These are phyloP conservation scores for Ganoderma sp. DNA, from an alignment of 1,284 basidiomycete genomes.

Conservation along the genomic window DNA sequence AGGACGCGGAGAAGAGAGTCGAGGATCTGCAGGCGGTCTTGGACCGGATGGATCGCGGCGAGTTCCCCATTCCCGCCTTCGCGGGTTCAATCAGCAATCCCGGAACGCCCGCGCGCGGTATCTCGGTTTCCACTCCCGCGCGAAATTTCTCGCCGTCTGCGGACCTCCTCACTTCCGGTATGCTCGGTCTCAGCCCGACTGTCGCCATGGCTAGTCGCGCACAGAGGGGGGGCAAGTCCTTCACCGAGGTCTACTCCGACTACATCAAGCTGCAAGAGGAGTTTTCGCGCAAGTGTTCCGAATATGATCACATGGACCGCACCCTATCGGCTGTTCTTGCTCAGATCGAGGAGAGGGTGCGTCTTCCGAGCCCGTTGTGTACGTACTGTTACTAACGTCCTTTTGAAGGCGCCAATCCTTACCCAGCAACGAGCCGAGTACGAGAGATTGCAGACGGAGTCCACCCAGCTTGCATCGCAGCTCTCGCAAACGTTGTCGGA, in stretches of 20 bases:
- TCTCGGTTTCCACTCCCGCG: conserved; percentile 49
- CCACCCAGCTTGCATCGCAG: conserved; percentile 80
- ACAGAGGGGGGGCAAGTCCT: conserved; percentile 82
- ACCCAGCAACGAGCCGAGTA: conserved; percentile 88
- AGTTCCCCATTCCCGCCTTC: conserved; percentile 62
- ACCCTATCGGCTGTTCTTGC: conserved; percentile 75
- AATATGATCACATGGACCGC: conserved; percentile 83
- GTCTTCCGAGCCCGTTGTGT: conserved; percentile 36
- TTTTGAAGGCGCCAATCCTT: conserved; percentile 79
- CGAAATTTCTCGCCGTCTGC: conserved; percentile 46
- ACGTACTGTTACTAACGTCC: conserved; percentile 1
- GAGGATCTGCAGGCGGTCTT: conserved; percentile 69
- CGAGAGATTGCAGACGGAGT: conserved; percentile 78
- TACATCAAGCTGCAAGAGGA: conserved; percentile 87
- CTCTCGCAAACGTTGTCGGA: conserved; percentile 75
- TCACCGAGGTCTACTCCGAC: conserved; percentile 91
- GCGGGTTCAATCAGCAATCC: conserved; percentile 35
- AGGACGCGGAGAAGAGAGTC: conserved; percentile 64
- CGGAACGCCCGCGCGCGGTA: conserved; percentile 46
- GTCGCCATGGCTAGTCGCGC: conserved; percentile 83
- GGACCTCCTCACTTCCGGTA: conserved; percentile 53
- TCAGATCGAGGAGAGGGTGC: conserved; percentile 88
- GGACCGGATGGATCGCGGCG: conserved; percentile 69
- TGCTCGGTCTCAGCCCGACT: conserved; percentile 79
- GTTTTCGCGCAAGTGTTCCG: conserved; percentile 74